Evolutionary conservation across 2,329 filamentous ascomycete species (phyloP).

Genomic region (Diplodia sapinea): DNA sequence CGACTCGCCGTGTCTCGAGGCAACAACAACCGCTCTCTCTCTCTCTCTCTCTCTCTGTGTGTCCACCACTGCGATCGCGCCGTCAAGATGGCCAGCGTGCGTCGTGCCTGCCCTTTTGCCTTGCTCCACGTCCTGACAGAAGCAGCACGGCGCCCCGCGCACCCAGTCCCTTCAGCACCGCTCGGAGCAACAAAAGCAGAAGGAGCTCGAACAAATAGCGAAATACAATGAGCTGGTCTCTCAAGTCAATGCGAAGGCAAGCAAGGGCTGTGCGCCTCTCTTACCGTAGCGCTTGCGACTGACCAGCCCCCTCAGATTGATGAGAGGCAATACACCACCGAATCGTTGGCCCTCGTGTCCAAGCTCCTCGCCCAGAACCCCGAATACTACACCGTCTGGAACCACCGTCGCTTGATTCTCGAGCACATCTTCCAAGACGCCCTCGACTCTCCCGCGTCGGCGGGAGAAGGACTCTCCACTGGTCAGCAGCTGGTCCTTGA

Average conservation of each 20-base stretch:
- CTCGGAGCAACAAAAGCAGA: slow-evolving; percentile 72
- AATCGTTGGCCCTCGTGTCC: slow-evolving; percentile 72
- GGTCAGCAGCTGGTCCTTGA: slow-evolving; percentile 47
- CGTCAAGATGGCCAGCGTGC: slow-evolving; percentile 50
- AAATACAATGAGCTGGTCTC: slow-evolving; percentile 76
- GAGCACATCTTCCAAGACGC: slow-evolving; percentile 61
- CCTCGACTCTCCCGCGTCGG: slow-evolving; percentile 47
- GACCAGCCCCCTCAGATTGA: slow-evolving; percentile 44
- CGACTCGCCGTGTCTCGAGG: neutral
- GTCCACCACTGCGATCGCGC: neutral
- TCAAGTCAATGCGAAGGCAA: slow-evolving; percentile 67
- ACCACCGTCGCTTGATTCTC: slow-evolving; percentile 77
- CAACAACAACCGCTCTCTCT: neutral
- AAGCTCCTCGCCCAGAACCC: slow-evolving; percentile 77
- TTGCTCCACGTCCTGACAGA: slow-evolving; percentile 19
- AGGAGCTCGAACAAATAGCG: slow-evolving; percentile 76
- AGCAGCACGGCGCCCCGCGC: slow-evolving; percentile 83
- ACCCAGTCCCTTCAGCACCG: slow-evolving; percentile 55
- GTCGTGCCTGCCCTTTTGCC: slow-evolving; percentile 34
- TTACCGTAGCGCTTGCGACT: neutral
- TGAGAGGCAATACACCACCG: slow-evolving; percentile 56
- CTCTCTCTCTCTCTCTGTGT: too few relatives aligned
- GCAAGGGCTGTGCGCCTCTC: slow-evolving; percentile 3
- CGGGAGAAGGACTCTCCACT: slow-evolving; percentile 35
- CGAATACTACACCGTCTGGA: slow-evolving; percentile 92